Conservation (phyloP, 768 basidiomycete genomes). For the Tulasnella sp. region DNA sequence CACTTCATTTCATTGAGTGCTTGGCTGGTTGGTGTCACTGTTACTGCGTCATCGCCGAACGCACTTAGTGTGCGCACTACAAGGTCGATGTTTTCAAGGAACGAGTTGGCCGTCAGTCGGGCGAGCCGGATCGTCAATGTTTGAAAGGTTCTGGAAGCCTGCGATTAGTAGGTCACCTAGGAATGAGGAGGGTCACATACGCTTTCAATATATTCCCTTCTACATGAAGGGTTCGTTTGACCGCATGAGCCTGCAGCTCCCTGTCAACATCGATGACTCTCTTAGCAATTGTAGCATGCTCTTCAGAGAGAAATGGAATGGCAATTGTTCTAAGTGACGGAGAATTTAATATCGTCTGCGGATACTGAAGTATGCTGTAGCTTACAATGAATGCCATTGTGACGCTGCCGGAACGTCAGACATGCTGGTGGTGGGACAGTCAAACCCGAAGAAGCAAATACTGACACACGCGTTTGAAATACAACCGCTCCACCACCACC, state of each 20-base stretch:
- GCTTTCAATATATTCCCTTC: constrained; percentile 61
- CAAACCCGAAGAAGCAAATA: too few relatives aligned
- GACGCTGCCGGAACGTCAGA: not conserved
- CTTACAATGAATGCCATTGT: not conserved
- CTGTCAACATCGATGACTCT: constrained; percentile 78
- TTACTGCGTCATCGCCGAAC: constrained; percentile 56
- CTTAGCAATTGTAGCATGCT: constrained; percentile 74
- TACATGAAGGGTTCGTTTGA: constrained; percentile 58
- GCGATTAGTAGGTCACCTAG: not conserved
- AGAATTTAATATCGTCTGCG: not conserved
- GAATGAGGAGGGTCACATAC: constrained; percentile 38
- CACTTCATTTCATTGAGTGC: too few relatives aligned
- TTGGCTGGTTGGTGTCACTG: too few relatives aligned
- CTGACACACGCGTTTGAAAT: too few relatives aligned
- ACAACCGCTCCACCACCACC: too few relatives aligned
- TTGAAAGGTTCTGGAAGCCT: constrained; percentile 45
- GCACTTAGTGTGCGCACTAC: constrained; percentile 71
- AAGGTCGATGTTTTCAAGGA: constrained; percentile 82
- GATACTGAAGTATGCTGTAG: not conserved
- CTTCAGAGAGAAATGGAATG: constrained; percentile 62
- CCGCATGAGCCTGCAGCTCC: constrained; percentile 72
- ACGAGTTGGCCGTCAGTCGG: constrained; percentile 72
- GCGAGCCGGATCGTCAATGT: constrained; percentile 80
- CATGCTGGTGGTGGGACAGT: too few relatives aligned
- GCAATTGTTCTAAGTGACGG: constrained; percentile 44